A percentile compares a stretch with the other conserved stretches of the same genome.
phyloP scores from a whole-genome alignment of 2,329 filamentous ascomycete genomes.

The Arachnomyces sp. region DNA sequence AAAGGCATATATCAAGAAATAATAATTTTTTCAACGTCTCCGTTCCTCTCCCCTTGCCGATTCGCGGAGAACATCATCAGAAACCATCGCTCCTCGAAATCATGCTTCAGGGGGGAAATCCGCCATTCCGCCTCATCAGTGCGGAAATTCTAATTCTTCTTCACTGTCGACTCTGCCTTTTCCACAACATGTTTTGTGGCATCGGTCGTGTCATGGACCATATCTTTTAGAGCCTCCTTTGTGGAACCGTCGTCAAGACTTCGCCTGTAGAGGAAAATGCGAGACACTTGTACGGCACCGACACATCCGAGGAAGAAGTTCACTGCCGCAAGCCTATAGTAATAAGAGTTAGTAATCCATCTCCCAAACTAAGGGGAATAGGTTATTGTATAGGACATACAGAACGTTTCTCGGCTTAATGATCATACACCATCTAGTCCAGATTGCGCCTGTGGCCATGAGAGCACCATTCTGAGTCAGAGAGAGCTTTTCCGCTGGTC shows the following conservation, averaged over 20 bases:
- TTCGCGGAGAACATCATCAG: too few relatives aligned
- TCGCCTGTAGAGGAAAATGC: constrained; percentile 60
- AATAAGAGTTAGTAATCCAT: neutral
- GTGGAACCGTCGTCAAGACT: constrained; percentile 46
- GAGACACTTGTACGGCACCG: constrained; percentile 70
- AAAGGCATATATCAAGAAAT: too few relatives aligned
- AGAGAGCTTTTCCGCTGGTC: constrained; percentile 86
- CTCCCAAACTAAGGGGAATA: constrained; percentile 4
- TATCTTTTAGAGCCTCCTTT: constrained; percentile 30
- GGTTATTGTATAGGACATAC: constrained; percentile 41
- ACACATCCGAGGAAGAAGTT: constrained; percentile 97
- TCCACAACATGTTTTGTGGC: constrained; percentile 27
- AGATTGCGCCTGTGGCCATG: constrained; percentile 86
- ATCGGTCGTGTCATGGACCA: constrained; percentile 30
- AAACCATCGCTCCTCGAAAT: too few relatives aligned
- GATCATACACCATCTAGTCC: constrained; percentile 97
- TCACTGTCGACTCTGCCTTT: constrained; percentile 26
- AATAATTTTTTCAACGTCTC: too few relatives aligned
- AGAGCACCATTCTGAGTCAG: constrained; percentile 87
- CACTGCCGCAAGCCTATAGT: constrained; percentile 70
- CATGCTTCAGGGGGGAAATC: too few relatives aligned
- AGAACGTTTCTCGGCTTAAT: constrained; percentile 91
- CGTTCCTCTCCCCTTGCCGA: too few relatives aligned
- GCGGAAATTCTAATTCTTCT: constrained; percentile 19
- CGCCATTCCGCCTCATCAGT: too few relatives aligned